phyloP scores from a whole-genome alignment of 1,284 basidiomycete species.

The Sporisorium exsertum region DNA sequence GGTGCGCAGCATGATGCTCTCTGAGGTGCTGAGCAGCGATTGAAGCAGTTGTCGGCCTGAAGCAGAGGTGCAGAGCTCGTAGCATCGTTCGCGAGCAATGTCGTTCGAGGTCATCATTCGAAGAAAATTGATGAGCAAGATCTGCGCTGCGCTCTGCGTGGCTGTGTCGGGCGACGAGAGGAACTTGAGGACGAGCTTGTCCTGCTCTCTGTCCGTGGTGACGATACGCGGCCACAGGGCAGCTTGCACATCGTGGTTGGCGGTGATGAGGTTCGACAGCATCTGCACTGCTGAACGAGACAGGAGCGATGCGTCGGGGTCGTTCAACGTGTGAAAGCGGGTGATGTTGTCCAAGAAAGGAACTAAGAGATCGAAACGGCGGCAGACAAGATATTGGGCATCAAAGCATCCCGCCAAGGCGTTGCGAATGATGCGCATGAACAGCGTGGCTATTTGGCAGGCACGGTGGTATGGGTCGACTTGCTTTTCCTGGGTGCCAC shows the following conservation, averaged over 20 bases:
- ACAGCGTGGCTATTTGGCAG: slow-evolving; percentile 15
- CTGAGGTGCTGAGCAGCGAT: slow-evolving; percentile 28
- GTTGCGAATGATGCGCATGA: slow-evolving; percentile 27
- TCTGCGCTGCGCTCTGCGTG: slow-evolving; percentile 39
- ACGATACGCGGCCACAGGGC: slow-evolving; percentile 36
- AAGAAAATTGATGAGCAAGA: slow-evolving; percentile 46
- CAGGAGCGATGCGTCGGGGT: slow-evolving; percentile 26
- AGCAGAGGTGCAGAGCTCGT: slow-evolving; percentile 21
- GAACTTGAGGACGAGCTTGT: slow-evolving; percentile 32
- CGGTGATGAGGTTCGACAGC: slow-evolving; percentile 48
- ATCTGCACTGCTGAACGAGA: slow-evolving; percentile 40
- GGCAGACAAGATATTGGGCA: slow-evolving; percentile 20
- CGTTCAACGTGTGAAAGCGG: slow-evolving; percentile 36
- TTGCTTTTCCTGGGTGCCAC: neutral
- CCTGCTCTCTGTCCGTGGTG: slow-evolving; percentile 5
- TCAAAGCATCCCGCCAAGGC: slow-evolving; percentile 26
- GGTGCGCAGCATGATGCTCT: slow-evolving; percentile 45
- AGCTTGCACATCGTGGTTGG: slow-evolving; percentile 27
- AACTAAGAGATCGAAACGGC: slow-evolving; percentile 10
- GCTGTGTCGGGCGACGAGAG: slow-evolving; percentile 41
- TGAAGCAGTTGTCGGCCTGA: slow-evolving; percentile 24
- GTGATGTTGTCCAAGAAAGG: slow-evolving; percentile 35
- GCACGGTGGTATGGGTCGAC: slow-evolving; percentile 15
- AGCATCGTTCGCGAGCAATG: slow-evolving; percentile 10
- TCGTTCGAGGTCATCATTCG: neutral